These are phyloP conservation scores for Cardiospermum halicacabum DNA, from an alignment of 345 rosid species.

Conservation along the genomic window DNA sequence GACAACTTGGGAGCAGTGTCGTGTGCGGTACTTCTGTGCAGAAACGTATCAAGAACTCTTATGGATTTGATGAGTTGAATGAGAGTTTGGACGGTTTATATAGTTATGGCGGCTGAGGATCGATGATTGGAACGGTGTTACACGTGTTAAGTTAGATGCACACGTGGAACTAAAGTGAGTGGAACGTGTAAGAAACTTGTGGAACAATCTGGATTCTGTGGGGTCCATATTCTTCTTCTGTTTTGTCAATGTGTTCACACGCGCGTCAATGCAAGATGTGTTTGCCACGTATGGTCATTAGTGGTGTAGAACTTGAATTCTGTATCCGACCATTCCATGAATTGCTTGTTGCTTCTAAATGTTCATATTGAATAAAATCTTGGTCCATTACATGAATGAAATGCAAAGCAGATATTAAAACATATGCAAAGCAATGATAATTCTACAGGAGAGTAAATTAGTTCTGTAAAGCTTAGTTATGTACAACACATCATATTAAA, in stretches of 20 bases:
- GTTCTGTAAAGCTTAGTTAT: neutral
- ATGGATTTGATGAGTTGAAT: no score
- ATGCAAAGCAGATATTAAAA: no score
- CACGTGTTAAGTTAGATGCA: constrained; percentile 17
- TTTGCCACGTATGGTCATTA: neutral
- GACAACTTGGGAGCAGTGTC: no score
- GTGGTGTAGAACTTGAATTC: no score
- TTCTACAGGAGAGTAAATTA: neutral
- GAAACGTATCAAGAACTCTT: no score
- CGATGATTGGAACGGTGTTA: neutral
- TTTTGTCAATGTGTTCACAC: neutral
- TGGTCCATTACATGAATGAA: no score
- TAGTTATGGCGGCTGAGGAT: constrained; percentile 5
- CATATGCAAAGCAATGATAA: neutral
- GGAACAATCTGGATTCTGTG: neutral
- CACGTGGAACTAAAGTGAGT: neutral
- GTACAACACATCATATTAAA: neutral
- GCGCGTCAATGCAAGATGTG: neutral
- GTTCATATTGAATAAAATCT: no score
- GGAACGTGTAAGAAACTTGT: neutral
- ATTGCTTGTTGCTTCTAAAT: no score
- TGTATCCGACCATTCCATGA: no score
- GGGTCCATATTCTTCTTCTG: neutral
- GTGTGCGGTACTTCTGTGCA: no score
- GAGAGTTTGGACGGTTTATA: neutral